Evolutionary conservation across 768 basidiomycete genomes (phyloP), one percentile per base, ranked within the genome.

Genomic region (Leccinum rimulosum): DNA sequence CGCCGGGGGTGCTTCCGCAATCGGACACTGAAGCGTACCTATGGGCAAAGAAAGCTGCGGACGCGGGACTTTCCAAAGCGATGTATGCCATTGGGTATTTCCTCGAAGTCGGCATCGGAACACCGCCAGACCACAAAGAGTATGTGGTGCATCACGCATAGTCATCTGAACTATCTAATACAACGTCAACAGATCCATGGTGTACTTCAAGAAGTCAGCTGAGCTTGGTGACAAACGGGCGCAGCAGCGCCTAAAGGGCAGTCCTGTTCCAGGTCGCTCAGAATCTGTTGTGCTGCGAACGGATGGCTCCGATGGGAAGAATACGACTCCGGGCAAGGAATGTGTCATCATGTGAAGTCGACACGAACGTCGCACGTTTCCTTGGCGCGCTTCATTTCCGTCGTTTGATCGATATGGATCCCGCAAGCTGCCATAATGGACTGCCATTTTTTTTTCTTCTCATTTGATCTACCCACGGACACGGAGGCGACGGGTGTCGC

Each of bases 71-170:
- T 14, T 83, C 86, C 5, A 99, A 99, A 73, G 97, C 97, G 11
- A 91, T 97, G 86, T 99, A 99, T 66, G 97, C 95, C 22, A 88
- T 95, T 1, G 97, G 97, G 2, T 99, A 99, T 78, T 99, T 99
- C 73, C 82, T 88, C 63, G 96, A 99, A 77, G 93, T 96, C 50
- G 96, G 95, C 40, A 93, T 95, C 60, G 93, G 93, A 45, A 91
- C 89, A 47, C 68, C 80, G 53, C 79, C 84, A 28, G 85, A 85
- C 75, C 76, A 82, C 67, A 74, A 79, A 53, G 88, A 93, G 84
- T 92, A 68, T 64, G 87, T 81, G 19, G 19, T 36, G 54, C 54
- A 61, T 57, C 58, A 33, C 52, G 15, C 53, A 56, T 57, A 30
- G 50, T 58, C 40, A 38, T 54, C 47, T 4, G 15, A 40, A 25